A percentile compares a stretch with the other conserved stretches of the same genome.
Evolutionary conservation across 345 rosid genomes (phyloP).

Genomic region (Dipteronia sinensis): DNA sequence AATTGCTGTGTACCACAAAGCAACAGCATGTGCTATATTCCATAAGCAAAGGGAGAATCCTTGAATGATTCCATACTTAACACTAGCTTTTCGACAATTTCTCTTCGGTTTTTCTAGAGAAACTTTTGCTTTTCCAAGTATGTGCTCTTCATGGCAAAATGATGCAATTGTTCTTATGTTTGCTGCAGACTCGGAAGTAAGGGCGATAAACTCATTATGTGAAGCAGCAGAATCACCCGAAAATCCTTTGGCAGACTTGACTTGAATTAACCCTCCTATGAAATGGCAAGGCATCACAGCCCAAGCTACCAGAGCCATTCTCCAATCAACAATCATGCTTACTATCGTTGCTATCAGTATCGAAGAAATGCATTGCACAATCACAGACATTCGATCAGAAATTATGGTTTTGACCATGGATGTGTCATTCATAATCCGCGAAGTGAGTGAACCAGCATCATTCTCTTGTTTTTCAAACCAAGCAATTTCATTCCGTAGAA

Average conservation of each 20-base stretch:
- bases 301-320: conserved; percentile 72
- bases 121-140: conserved; percentile 43
- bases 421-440: conserved; percentile 52
- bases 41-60: conserved; percentile 63
- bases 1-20: conserved; percentile 62
- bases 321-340: conserved; percentile 56
- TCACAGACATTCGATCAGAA: conserved; percentile 69
- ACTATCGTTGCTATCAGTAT: conserved; percentile 63
- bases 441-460: conserved; percentile 48
- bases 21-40: conserved; percentile 78
- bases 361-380: conserved; percentile 67
- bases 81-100: conserved; percentile 43
- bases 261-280: conserved; percentile 71
- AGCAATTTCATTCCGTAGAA: conserved; percentile 53
- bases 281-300: conserved; percentile 88
- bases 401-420: conserved; percentile 62
- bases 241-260: conserved; percentile 70
- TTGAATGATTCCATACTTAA: conserved; percentile 63
- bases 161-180: conserved; percentile 67
- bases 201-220: conserved; percentile 45
- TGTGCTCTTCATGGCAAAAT: conserved; percentile 60
- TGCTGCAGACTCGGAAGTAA: conserved; percentile 56
- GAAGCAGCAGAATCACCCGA: conserved; percentile 54
- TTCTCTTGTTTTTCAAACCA: conserved; percentile 73
- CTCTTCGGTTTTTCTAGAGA: conserved; percentile 38